Evolutionary conservation across 192 early-diverging fungal genomes (phyloP), one percentile per base, ranked within the genome.

Genomic region (Pilaira anomala): DNA sequence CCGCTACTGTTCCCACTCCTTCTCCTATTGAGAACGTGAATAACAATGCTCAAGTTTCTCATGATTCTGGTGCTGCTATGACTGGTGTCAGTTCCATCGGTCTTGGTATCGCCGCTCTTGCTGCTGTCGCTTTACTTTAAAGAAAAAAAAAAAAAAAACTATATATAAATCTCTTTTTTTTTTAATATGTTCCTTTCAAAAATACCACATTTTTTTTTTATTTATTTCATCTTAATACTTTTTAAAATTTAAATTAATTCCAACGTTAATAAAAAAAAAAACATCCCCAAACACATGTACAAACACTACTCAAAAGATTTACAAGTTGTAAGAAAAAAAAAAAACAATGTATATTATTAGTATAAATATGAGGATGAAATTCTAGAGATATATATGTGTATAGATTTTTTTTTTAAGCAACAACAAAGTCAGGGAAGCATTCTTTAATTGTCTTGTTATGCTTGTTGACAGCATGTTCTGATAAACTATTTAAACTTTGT

Each of bases 381-480:
- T n/a, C n/a, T n/a, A n/a, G n/a, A n/a, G n/a, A n/a, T n/a, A n/a
- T n/a, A n/a, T n/a, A n/a, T n/a, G n/a, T n/a, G 5, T 40, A 40
- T 40, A 40, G 5, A 40, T 40, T 8, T 40, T 40, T 12, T 12
- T 40, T 40, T 12, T 40, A 40, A 8, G 39, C 5, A 46, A 19
- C 16, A 46, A 46, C 44, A 46, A 46, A 46, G 13, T 14, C 44
- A n/a, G 88, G 89, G 76, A 95, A 93, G 67, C 91, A 95, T 2
- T 89, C 87, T 58, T 80, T 71, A 41, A 93, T 59, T 8, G 80
- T 76, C 76, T 92, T 93, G 67, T 77, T 71, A 60, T 91, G 87
- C 75, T 88, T 89, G 78, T 88, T 87, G 18, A 76, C 84, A 54
- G 88, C 77, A 69, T 95, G 93, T 65, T 90, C 83, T 40, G 72